Evolutionary conservation across 1,284 basidiomycete species (phyloP).

Genomic region (Ustilago sp.): DNA sequence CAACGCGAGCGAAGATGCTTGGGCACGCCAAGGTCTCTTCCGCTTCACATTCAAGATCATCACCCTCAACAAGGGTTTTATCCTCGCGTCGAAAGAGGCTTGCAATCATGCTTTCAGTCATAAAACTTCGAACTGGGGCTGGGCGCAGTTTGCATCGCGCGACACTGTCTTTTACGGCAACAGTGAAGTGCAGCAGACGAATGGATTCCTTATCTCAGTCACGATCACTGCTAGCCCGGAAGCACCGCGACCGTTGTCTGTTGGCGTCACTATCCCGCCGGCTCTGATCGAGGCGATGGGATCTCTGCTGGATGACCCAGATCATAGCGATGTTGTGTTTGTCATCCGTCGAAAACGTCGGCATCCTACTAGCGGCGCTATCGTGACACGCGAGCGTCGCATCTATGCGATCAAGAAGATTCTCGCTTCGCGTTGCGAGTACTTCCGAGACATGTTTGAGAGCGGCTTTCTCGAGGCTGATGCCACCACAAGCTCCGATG

Average conservation of each 20-base stretch:
- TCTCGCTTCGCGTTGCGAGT: conserved; percentile 69
- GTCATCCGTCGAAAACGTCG: conserved; percentile 44
- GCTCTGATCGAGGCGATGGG: conserved; percentile 79
- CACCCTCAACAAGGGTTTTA: conserved; percentile 73
- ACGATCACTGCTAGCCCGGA: conserved; percentile 79
- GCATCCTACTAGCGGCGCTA: conserved; percentile 24
- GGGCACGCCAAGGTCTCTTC: conserved; percentile 84
- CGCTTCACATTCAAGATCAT: conserved; percentile 84
- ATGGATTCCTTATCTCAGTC: conserved; percentile 82
- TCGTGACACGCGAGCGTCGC: conserved; percentile 53
- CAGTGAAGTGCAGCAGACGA: conserved; percentile 72
- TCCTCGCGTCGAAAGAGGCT: conserved; percentile 74
- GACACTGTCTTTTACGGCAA: conserved; percentile 79
- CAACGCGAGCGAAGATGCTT: conserved; percentile 74
- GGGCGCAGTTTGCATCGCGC: conserved; percentile 79
- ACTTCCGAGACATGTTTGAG: conserved; percentile 68
- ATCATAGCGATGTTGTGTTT: conserved; percentile 74
- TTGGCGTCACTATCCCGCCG: conserved; percentile 75
- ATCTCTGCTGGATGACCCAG: conserved; percentile 79
- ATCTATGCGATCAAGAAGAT: conserved; percentile 71
- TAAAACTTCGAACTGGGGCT: conserved; percentile 74
- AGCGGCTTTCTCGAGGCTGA: conserved; percentile 66
- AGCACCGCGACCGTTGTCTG: conserved; percentile 73
- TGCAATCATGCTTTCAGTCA: conserved; percentile 84
- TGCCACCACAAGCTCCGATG: conserved; percentile 52